A percentile compares a stretch with the other conserved stretches of the same genome.
phyloP scores from a whole-genome alignment of 768 basidiomycete genomes.

The Boletus pseudopeckii region DNA sequence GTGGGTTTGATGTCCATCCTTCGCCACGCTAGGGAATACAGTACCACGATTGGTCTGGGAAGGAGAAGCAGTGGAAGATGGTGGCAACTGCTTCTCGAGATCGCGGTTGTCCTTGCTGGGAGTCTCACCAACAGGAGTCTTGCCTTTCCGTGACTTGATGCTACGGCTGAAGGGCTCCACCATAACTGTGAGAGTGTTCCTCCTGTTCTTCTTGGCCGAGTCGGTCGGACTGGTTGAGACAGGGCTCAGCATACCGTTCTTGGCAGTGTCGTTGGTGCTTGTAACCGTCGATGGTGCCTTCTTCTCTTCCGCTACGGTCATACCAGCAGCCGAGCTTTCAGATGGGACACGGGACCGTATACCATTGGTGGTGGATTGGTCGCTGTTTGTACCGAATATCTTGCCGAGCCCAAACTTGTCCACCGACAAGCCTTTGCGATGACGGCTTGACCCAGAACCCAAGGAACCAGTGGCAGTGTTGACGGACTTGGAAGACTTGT shows the following conservation, averaged over 20 bases:
- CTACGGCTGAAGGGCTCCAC: conserved; percentile 68
- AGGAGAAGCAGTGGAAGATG: conserved; percentile 31
- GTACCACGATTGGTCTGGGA: conserved; percentile 24
- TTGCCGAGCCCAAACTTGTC: conserved; percentile 80
- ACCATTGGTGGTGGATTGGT: conserved; percentile 32
- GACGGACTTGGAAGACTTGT: conserved; percentile 29
- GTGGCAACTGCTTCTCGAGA: conserved; percentile 33
- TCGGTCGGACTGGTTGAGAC: conserved; percentile 25
- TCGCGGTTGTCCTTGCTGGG: conserved; percentile 45
- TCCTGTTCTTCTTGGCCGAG: conserved; percentile 54
- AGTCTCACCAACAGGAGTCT: conserved; percentile 31
- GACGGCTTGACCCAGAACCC: conserved; percentile 47
- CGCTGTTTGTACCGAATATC: conserved; percentile 53
- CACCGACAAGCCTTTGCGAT: conserved; percentile 67
- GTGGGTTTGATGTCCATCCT: conserved; percentile 25
- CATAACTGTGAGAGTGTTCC: conserved; percentile 87
- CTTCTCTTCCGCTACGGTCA: conserved; percentile 20
- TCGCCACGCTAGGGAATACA: conserved; percentile 26
- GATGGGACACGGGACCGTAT: conserved; percentile 43
- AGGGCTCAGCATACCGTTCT: conserved; percentile 37
- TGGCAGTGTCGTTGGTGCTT: conserved; percentile 19
- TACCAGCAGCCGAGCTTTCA: conserved; percentile 33
- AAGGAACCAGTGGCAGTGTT: conserved; percentile 30
- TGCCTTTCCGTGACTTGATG: conserved; percentile 36
- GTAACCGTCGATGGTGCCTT: conserved; percentile 5